A percentile compares a stretch with the other conserved stretches of the same genome.
Evolutionary conservation across 805 yeast genomes (phyloP).

Genomic region (Lipomyces orientalis): DNA sequence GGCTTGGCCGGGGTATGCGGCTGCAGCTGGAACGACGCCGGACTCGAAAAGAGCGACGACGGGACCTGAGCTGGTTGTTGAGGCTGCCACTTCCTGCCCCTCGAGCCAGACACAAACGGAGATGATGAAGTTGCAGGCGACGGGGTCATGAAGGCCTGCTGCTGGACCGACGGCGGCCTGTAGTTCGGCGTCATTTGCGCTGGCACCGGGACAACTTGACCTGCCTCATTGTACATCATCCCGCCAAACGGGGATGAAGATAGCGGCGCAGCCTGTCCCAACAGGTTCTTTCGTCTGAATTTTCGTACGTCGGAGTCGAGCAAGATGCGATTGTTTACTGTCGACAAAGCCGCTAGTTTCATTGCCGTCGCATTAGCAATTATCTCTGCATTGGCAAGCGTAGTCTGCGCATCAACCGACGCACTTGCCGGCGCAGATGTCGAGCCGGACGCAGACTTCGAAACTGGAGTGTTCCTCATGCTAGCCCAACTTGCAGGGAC

Average conservation of each 20-base stretch:
- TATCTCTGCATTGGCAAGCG: conserved; percentile 43
- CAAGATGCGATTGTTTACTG: conserved; percentile 61
- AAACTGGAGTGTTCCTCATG: conserved; percentile 42
- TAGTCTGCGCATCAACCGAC: conserved; percentile 14
- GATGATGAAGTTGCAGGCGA: conserved; percentile 10
- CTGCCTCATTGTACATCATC: conserved; percentile 7
- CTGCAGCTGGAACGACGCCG: conserved; percentile 7
- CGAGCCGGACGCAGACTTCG: conserved; percentile 17
- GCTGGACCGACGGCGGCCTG: neutral
- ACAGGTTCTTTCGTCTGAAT: conserved; percentile 37
- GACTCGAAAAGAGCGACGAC: neutral
- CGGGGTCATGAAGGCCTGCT: conserved; percentile 4
- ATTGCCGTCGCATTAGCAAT: conserved; percentile 49
- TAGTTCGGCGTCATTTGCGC: neutral
- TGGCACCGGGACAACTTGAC: conserved; percentile 12
- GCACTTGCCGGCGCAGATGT: conserved; percentile 12
- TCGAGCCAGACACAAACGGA: conserved; percentile 5
- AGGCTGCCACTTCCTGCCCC: neutral
- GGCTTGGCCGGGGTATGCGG: conserved; percentile 11
- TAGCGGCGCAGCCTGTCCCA: conserved; percentile 4
- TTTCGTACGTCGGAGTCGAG: conserved; percentile 49
- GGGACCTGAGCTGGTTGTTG: conserved; percentile 1
- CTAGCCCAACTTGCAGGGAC: conserved; percentile 42
- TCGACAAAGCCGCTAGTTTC: conserved; percentile 69
- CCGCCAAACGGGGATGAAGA: conserved; percentile 7